Evolutionary conservation across 2,329 filamentous ascomycete species (phyloP), one percentile per base, ranked within the genome.

Genomic region (Didymella lethalis): DNA sequence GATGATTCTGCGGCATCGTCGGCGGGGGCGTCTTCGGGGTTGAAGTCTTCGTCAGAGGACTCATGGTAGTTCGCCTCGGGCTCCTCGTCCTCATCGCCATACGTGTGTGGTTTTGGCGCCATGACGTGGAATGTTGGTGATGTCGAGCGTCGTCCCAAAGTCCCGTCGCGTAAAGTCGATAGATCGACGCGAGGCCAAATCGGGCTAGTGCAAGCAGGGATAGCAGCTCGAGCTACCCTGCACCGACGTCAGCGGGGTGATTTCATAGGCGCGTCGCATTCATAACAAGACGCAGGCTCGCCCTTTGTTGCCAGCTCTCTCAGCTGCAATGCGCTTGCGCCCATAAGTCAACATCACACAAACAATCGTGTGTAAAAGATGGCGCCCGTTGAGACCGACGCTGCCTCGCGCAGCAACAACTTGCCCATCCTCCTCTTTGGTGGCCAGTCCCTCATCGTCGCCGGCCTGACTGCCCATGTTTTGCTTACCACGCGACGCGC

Each of bases 41-140:
- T 89, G 10, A 89, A 90, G 72, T 92, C 90, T 65, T 91, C 87
- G 3, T 88, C 88, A 1, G 89, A 91, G 16, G 83, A 85, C 68
- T 91, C 91, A 58, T 86, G 79, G 59, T 85, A 84, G 31, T 86
- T 82, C 72, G 70, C 54, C 75, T 73, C 67, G 7, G 59, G 57
- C n/a, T 71, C 64, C 2, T 66, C 60, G n/a, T 70, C 57, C 45
- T 74, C 68, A 25, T 75, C 72, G n/a, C 66, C 62, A 50, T 69
- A 67, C 38, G 72, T 65, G 14, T 44, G 41, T 25, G 38, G 38
- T 18, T 62, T 62, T 52, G 67, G 71, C 40, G 71, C 66, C 72
- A 74, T 74, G 54, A 14, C 58, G 61, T n/a, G 40, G 23, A 31
- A 26, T 26, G 53, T 46, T 40, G 48, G 54, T 4, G 29, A 25